Percentiles rank a stretch among this genome's conserved stretches.
These are phyloP conservation scores for Tricholoma bakamatsutake DNA, from an alignment of 768 basidiomycete genomes.

Conservation along the genomic window DNA sequence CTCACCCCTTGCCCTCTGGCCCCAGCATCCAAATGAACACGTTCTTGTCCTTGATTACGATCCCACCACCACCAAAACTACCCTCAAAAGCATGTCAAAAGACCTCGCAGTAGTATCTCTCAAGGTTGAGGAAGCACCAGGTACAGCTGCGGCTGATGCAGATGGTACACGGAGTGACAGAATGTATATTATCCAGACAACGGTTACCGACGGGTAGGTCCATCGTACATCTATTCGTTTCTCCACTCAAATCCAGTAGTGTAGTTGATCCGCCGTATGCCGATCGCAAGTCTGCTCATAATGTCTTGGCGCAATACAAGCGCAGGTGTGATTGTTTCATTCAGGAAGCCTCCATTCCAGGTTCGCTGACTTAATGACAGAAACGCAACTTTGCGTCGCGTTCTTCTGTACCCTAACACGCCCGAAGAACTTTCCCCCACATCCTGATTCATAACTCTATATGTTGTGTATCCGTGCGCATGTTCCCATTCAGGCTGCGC, in stretches of 20 bases:
- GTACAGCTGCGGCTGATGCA: constrained; percentile 47
- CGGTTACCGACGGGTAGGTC: constrained; percentile 37
- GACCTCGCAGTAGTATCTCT: constrained; percentile 47
- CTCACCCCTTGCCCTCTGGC: constrained; percentile 58
- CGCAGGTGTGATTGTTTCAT: constrained; percentile 40
- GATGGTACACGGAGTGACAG: constrained; percentile 46
- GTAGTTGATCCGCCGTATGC: constrained; percentile 19
- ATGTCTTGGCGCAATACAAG: constrained; percentile 58
- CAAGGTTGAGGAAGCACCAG: constrained; percentile 69
- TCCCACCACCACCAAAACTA: constrained; percentile 35
- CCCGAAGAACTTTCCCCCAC: constrained; percentile 1
- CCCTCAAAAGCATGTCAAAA: constrained; percentile 46
- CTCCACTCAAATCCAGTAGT: constrained; percentile 9
- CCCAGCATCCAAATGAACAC: constrained; percentile 56
- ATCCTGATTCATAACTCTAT: not conserved
- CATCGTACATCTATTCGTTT: not conserved
- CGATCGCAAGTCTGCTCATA: constrained; percentile 43
- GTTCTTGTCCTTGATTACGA: constrained; percentile 72
- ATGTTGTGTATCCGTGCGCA: no score
- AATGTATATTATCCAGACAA: constrained; percentile 76
- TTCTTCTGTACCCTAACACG: constrained; percentile 45
- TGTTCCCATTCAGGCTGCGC: not conserved
- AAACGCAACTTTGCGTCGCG: constrained; percentile 49
- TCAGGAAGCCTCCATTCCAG: not conserved
- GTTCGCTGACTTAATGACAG: constrained; percentile 22